Percentiles rank a stretch among this genome's conserved stretches.
These are phyloP conservation scores for Candida bentonensis DNA, from an alignment of 805 yeast genomes.

Conservation along the genomic window DNA sequence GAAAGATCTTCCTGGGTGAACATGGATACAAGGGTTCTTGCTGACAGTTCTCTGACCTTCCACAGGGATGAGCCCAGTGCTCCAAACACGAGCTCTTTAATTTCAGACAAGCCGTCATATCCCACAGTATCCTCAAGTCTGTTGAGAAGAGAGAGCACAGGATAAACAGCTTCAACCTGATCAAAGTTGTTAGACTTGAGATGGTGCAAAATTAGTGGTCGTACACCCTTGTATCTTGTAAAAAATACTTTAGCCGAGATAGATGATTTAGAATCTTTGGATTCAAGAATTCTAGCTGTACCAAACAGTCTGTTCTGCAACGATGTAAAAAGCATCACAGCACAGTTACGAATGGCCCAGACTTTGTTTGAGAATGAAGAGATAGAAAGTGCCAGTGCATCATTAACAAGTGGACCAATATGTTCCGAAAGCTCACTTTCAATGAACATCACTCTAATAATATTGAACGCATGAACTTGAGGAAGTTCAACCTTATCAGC, in stretches of 20 bases:
- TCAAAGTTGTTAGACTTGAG: conserved; percentile 15
- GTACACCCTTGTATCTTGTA: conserved; percentile 42
- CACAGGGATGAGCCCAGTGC: conserved; percentile 46
- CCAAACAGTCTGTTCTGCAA: conserved; percentile 74
- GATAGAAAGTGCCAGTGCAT: conserved; percentile 48
- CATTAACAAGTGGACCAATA: conserved; percentile 38
- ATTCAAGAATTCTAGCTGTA: conserved; percentile 20
- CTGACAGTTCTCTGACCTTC: conserved; percentile 84
- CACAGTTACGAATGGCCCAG: conserved; percentile 88
- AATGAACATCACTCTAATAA: conserved; percentile 58
- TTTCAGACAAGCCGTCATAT: conserved; percentile 36
- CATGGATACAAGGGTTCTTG: conserved; percentile 48
- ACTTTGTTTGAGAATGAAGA: conserved; percentile 45
- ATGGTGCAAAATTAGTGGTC: conserved; percentile 29
- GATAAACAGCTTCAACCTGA: conserved; percentile 51
- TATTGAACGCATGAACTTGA: conserved; percentile 87
- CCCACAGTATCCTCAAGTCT: conserved; percentile 50
- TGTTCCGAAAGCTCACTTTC: conserved; percentile 52
- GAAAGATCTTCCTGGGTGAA: conserved; percentile 21
- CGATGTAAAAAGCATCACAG: conserved; percentile 84
- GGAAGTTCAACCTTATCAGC: conserved; percentile 61
- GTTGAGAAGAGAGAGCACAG: conserved; percentile 60
- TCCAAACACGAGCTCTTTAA: conserved; percentile 32
- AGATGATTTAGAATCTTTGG: conserved; percentile 12
- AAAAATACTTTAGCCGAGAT: conserved; percentile 58